These are phyloP conservation scores for Blepharisma stoltei DNA, from an alignment of 73 alveolate genomes.

Conservation along the genomic window DNA sequence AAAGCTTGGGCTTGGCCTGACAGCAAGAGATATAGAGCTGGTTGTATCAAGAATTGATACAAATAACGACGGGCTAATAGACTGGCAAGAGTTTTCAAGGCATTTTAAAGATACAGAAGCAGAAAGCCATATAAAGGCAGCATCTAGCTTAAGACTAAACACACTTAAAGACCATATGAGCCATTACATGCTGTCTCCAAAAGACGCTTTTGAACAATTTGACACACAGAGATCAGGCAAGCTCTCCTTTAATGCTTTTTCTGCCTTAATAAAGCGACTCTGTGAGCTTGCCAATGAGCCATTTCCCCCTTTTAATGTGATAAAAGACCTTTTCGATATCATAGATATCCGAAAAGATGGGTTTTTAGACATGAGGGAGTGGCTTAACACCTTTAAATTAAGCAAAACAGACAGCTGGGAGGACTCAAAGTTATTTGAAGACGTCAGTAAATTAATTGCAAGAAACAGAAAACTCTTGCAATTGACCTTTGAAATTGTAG, in stretches of 20 bases:
- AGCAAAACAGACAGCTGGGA: constrained; percentile 52
- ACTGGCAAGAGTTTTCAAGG: constrained; percentile 69
- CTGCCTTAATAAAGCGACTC: constrained; percentile 54
- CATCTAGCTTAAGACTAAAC: constrained; percentile 64
- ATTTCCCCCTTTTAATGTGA: constrained; percentile 82
- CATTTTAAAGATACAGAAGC: constrained; percentile 63
- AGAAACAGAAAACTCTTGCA: constrained; percentile 66
- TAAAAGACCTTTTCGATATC: constrained; percentile 84
- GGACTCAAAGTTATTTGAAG: constrained; percentile 66
- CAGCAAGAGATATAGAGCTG: constrained; percentile 72
- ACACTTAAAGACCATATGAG: constrained; percentile 70
- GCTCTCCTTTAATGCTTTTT: constrained; percentile 59
- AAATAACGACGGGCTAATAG: constrained; percentile 65
- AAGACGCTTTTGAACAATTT: constrained; percentile 79
- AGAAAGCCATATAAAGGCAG: constrained; percentile 51
- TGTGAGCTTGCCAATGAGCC: constrained; percentile 71
- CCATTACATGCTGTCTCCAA: constrained; percentile 74
- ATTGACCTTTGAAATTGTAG: constrained; percentile 55
- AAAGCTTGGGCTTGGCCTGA: constrained; percentile 63
- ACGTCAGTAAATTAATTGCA: constrained; percentile 54
- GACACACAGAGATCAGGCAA: constrained; percentile 61
- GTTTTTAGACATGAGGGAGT: constrained; percentile 83
- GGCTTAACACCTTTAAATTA: constrained; percentile 82
- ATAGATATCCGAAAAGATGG: constrained; percentile 96
- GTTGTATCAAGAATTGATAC: constrained; percentile 58